Evolutionary conservation across 163 green algal genomes (phyloP).

Genomic region (Scenedesmus sp.): DNA sequence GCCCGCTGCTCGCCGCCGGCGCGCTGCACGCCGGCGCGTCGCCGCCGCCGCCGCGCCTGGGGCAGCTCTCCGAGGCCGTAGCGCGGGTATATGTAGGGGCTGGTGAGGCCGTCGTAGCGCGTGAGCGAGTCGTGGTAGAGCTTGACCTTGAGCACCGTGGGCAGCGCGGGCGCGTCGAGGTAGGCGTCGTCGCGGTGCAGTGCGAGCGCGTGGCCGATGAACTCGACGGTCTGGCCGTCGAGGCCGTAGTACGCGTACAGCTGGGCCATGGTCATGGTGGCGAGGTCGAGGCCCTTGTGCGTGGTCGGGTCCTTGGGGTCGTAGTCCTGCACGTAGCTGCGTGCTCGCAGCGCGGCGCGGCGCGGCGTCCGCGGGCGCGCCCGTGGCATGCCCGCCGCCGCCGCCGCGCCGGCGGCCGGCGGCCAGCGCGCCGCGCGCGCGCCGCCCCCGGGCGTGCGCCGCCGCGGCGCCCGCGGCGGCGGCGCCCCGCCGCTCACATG

Average conservation of each 20-base stretch:
- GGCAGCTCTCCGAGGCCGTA: slow-evolving; percentile 98
- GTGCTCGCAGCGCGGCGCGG: too few species aligned
- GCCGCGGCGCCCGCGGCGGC: background rate
- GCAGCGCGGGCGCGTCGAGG: slow-evolving; percentile 75
- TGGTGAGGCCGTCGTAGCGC: slow-evolving; percentile 91
- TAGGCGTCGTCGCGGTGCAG: slow-evolving; percentile 90
- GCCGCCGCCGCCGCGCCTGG: slow-evolving; percentile 85
- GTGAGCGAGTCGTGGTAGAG: slow-evolving; percentile 97
- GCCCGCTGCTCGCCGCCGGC: too few species aligned
- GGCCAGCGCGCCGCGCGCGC: too few species aligned
- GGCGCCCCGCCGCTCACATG: slow-evolving; percentile 61
- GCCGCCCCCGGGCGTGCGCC: background rate
- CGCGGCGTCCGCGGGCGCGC: too few species aligned
- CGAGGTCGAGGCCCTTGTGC: slow-evolving; percentile 89
- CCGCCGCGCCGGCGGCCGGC: too few species aligned
- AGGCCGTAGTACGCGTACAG: slow-evolving; percentile 92
- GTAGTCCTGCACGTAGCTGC: slow-evolving; percentile 95
- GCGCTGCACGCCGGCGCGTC: too few species aligned
- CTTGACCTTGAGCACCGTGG: slow-evolving; percentile 90
- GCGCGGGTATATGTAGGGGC: slow-evolving; percentile 98
- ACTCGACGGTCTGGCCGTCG: slow-evolving; percentile 90
- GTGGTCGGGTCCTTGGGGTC: slow-evolving; percentile 84
- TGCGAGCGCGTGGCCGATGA: slow-evolving; percentile 96
- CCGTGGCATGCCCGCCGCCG: too few species aligned
- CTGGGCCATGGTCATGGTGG: slow-evolving; percentile 86